These are phyloP conservation scores for Podila clonocystis DNA, from an alignment of 192 early-diverging fungal species.

Conservation along the genomic window DNA sequence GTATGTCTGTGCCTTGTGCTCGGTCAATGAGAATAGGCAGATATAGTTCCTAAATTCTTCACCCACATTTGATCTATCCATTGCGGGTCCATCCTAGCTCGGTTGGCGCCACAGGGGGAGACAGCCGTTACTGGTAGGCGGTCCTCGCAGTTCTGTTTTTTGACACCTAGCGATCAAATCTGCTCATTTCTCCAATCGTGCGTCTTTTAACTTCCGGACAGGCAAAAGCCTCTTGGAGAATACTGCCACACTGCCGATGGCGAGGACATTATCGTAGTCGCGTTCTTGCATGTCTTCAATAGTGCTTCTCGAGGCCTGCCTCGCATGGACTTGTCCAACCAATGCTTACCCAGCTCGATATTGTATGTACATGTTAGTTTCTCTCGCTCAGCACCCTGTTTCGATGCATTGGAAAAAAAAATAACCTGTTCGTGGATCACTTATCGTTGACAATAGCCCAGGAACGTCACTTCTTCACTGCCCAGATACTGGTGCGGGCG, in stretches of 20 bases:
- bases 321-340: slow-evolving; percentile 73
- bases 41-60: background rate
- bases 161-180: background rate
- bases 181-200: background rate
- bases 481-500: slow-evolving; percentile 71
- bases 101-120: slow-evolving; percentile 57
- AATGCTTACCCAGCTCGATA: slow-evolving; percentile 61
- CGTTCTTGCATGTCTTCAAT: slow-evolving; percentile 76
- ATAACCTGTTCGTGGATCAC: no score
- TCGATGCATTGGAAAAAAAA: no score
- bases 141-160: background rate
- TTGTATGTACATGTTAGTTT: slow-evolving; percentile 35
- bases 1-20: background rate
- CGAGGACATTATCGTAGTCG: slow-evolving; percentile 64
- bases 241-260: slow-evolving; percentile 65
- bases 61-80: background rate
- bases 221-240: slow-evolving; percentile 58
- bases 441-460: slow-evolving; percentile 12
- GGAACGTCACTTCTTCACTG: slow-evolving; percentile 76
- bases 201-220: background rate
- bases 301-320: slow-evolving; percentile 60
- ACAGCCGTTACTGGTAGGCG: slow-evolving; percentile 42
- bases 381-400: no score
- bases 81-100: slow-evolving; percentile 52
- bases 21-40: no score